phyloP scores from a whole-genome alignment of 371 early-diverging fungal species.

The Syncephalastrum contaminatum region DNA sequence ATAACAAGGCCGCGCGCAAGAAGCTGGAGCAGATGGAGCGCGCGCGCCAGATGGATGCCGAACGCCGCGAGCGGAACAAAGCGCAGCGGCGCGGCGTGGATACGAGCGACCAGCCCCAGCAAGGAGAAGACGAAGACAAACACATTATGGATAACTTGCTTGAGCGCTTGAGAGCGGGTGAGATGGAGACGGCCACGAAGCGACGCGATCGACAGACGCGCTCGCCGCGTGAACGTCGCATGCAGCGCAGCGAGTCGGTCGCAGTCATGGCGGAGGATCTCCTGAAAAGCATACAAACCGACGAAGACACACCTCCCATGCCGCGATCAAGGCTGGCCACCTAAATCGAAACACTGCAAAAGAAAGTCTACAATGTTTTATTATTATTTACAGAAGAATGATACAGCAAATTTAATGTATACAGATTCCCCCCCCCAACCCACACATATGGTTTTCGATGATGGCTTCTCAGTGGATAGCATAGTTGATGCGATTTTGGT shows the following conservation, averaged over 20 bases:
- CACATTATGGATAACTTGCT: slow-evolving; percentile 81
- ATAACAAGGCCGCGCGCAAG: slow-evolving; percentile 40
- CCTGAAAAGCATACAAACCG: slow-evolving; percentile 63
- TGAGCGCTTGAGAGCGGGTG: slow-evolving; percentile 73
- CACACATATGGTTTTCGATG: too few species aligned
- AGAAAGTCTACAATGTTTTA: too few species aligned
- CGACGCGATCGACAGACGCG: slow-evolving; percentile 40
- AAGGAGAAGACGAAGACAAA: slow-evolving; percentile 57
- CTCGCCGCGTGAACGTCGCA: slow-evolving; percentile 40
- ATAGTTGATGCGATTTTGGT: too few species aligned
- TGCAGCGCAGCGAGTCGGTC: slow-evolving; percentile 61
- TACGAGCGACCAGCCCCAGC: slow-evolving; percentile 30
- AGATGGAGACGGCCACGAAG: slow-evolving; percentile 61
- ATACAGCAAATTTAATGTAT: too few species aligned
- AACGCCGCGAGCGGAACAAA: slow-evolving; percentile 42
- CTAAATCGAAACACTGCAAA: too few species aligned
- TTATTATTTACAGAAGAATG: too few species aligned
- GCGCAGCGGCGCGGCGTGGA: slow-evolving; percentile 47
- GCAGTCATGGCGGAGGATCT: slow-evolving; percentile 72
- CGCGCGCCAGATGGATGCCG: slow-evolving; percentile 40
- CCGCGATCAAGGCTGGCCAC: slow-evolving; percentile 3
- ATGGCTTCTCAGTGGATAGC: too few species aligned
- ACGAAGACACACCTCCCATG: slow-evolving; percentile 23
- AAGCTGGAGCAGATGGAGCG: slow-evolving; percentile 47
- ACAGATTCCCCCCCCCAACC: too few species aligned